Base-by-base conservation (phyloP, 106 monocot species). In the Allium fistulosum region DNA sequence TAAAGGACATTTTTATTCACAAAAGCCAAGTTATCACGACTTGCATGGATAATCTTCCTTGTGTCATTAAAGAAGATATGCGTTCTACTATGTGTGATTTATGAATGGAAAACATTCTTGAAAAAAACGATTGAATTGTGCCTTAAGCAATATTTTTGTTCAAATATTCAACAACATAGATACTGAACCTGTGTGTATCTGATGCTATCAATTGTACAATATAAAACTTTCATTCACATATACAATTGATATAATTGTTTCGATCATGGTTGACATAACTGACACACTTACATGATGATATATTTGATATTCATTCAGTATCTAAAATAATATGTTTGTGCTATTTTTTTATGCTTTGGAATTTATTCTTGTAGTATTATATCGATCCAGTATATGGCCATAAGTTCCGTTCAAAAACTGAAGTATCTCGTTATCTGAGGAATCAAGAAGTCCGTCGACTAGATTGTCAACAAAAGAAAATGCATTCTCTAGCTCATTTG, bases 361-460 rank as follows among this genome's bases (percentile, higher is more conserved):
- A 10, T 66, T 8, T 63, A 17, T 28, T 22, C 52, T 12, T 51
- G 45, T 51, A 66, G 66, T 66, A 51, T 10, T 66, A 50, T 51
- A 66, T 66, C 11, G 51, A 66, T 66, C 66, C 66, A 17, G 18
- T 51, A 11, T 18, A 51, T 66, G 66, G 66, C 11, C 26, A 52
- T 26, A 26, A 13, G 26, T 51, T 66, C 26, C 66, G 66, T 51
- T 66, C 66, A 17, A 66, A 66, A 51, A 51, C 10, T 10, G 66
- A 66, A 51, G 66, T 12, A 22, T 51, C 26, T 11, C 51, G 51
- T 12, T 51, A 66, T 52, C 17, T 66, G 17, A 26, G 49, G 26
- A 66, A 51, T 51, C 45, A 51, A 66, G 66, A 51, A 4, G 51
- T 66, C 50, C 13, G 17, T 26, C 49, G 22, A 22, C 18, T 51